A percentile compares a stretch with the other conserved stretches of the same genome.
These are phyloP conservation scores for Monilinia vaccinii-corymbosi DNA, from an alignment of 2,329 filamentous ascomycete species.

Conservation along the genomic window DNA sequence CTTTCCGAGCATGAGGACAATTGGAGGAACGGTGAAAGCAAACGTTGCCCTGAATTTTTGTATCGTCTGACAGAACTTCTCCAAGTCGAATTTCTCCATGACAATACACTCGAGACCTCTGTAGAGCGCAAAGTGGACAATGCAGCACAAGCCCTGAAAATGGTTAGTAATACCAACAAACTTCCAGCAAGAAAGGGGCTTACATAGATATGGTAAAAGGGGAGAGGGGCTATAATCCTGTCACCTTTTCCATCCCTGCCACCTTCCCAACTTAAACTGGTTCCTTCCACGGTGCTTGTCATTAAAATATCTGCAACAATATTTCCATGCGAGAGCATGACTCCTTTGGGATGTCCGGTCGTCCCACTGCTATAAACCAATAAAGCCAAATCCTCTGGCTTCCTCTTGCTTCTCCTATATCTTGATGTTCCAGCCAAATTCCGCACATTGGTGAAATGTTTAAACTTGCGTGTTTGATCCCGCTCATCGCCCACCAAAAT, in stretches of 20 bases:
- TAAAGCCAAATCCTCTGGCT: slow-evolving; percentile 70
- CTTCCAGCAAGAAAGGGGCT: slow-evolving; percentile 23
- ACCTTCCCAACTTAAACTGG: slow-evolving; percentile 48
- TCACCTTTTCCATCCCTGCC: slow-evolving; percentile 56
- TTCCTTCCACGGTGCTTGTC: slow-evolving; percentile 42
- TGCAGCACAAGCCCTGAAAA: slow-evolving; percentile 54
- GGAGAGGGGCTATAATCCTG: slow-evolving; percentile 67
- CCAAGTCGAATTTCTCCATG: slow-evolving; percentile 73
- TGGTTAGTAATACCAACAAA: slow-evolving; percentile 2
- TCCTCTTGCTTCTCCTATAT: slow-evolving; percentile 51
- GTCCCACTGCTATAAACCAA: slow-evolving; percentile 85
- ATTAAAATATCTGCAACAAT: slow-evolving; percentile 67
- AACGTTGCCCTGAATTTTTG: slow-evolving; percentile 68
- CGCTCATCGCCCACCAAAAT: slow-evolving; percentile 64
- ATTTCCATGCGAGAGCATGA: slow-evolving; percentile 77
- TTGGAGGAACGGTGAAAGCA: slow-evolving; percentile 73
- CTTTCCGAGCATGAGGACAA: slow-evolving; percentile 73
- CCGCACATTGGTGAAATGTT: slow-evolving; percentile 65
- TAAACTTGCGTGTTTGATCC: slow-evolving; percentile 49
- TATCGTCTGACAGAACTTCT: slow-evolving; percentile 67
- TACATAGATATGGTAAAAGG: slow-evolving; percentile 89
- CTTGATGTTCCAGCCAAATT: slow-evolving; percentile 51
- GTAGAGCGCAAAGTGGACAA: slow-evolving; percentile 61
- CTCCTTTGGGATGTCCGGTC: slow-evolving; percentile 84
- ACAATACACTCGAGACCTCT: slow-evolving; percentile 58